Evolutionary conservation across 441 rosid genomes (phyloP), one percentile per base, ranked within the genome.

Genomic region (Hura crepitans): DNA sequence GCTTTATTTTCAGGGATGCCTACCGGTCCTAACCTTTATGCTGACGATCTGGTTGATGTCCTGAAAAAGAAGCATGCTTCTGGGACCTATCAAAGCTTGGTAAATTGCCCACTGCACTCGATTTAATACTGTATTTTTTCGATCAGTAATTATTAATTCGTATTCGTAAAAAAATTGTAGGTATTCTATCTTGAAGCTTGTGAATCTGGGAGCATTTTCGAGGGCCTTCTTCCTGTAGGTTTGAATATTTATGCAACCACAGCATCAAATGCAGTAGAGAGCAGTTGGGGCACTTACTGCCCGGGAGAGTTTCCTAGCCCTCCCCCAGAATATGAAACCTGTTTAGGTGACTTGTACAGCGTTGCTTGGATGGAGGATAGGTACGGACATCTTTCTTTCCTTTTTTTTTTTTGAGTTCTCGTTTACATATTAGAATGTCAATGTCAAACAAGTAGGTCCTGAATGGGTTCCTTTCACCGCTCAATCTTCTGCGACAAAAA

Each of bases 301-400:
- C 98, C 99, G 14, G 98, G 95, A 73, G 97, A 89, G 59, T 51
- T 73, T 71, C 94, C 97, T 62, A 83, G 94, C 69, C 92, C 90
- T 76, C 96, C 95, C 15, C 87, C 89, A 17, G 91, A 95, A 74
- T 95, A 86, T 65, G 89, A 87, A 15, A 95, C 96, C 73, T 95
- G 99, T 82, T 87, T 95, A 83, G 99, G 97, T 67, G 99, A 92
- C 86, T 83, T 95, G 72, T 95, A 92, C 65, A 95, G 99, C 79
- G 84, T 90, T 78, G 89, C 94, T 64, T 90, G 97, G 99, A 94
- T 94, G 97, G 99, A 94, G 83, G 97, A 92, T 69, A 90, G 99
- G 99, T 92, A 83, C n/a, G n/a, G n/a, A n/a, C n/a, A n/a, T n/a
- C n/a, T 60, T 67, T 8, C 23, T 62, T 9, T 7, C 37, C 54